These are phyloP conservation scores for Cyberlindnera petersonii DNA, from an alignment of 805 yeast genomes.

Conservation along the genomic window DNA sequence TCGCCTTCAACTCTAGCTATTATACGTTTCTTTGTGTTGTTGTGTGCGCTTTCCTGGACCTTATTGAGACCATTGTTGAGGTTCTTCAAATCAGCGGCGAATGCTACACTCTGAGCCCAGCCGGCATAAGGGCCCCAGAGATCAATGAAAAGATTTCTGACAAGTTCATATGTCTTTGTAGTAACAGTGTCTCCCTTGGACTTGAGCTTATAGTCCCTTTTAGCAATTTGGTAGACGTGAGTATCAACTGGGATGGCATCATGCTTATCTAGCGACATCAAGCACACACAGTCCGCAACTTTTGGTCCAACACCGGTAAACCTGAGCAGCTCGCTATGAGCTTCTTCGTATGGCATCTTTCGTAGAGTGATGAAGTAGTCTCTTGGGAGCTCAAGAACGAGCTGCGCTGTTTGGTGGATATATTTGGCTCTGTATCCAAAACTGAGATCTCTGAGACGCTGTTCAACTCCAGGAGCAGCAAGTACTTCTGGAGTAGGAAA, in stretches of 20 bases:
- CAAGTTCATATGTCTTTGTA: constrained; percentile 35
- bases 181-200: constrained; percentile 28
- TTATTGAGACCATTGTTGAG: constrained; percentile 63
- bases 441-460: constrained; percentile 39
- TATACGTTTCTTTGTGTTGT: constrained; percentile 18
- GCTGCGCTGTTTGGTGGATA: constrained; percentile 69
- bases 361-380: constrained; percentile 41
- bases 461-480: constrained; percentile 38
- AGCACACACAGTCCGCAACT: constrained; percentile 93
- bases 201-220: constrained; percentile 67
- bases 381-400: constrained; percentile 32
- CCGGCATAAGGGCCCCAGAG: constrained; percentile 94
- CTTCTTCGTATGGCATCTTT: constrained; percentile 42
- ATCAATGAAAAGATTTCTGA: constrained; percentile 54
- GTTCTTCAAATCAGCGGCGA: constrained; percentile 77
- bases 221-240: constrained; percentile 87
- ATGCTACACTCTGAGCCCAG: constrained; percentile 96
- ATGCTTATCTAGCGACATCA: constrained; percentile 85
- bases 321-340: constrained; percentile 55
- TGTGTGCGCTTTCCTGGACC: constrained; percentile 7
- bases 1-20: constrained; percentile 12
- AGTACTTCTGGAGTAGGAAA: constrained; percentile 70
- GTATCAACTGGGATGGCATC: constrained; percentile 94
- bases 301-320: constrained; percentile 94
- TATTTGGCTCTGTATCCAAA: constrained; percentile 94